These are phyloP conservation scores for Scheffersomyces quercinus DNA, from an alignment of 1,139 yeast genomes.

Conservation along the genomic window DNA sequence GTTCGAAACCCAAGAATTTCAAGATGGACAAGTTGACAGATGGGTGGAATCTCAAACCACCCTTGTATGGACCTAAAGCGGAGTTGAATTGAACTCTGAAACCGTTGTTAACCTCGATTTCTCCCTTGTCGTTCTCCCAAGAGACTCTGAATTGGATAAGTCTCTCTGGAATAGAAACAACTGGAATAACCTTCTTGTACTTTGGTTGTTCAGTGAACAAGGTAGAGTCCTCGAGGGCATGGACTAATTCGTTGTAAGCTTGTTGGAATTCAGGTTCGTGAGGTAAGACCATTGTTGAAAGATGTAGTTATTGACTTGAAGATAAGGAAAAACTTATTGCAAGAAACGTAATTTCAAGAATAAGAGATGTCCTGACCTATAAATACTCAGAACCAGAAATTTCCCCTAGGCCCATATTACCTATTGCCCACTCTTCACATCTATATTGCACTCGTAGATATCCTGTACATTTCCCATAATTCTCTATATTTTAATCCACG, in stretches of 20 bases:
- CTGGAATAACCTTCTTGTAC: conserved; percentile 85
- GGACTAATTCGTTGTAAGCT: conserved; percentile 91
- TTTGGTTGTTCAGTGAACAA: conserved; percentile 87
- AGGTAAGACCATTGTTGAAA: conserved; percentile 51
- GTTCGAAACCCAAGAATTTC: conserved; percentile 97
- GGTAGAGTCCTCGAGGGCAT: conserved; percentile 89
- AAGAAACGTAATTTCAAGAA: background rate
- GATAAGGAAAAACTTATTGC: background rate
- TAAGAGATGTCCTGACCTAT: no score
- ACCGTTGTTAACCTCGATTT: conserved; percentile 91
- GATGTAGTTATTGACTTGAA: background rate
- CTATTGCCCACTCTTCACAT: no score
- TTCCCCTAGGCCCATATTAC: no score
- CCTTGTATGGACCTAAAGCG: conserved; percentile 98
- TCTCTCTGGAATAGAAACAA: conserved; percentile 94
- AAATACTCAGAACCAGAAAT: no score
- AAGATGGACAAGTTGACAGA: conserved; percentile 91
- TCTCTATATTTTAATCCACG: no score
- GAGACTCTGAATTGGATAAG: conserved; percentile 93
- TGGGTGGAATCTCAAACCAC: conserved; percentile 98
- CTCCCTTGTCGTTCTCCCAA: conserved; percentile 96
- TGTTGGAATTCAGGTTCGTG: conserved; percentile 98
- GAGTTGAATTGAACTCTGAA: conserved; percentile 98
- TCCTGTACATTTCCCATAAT: no score
- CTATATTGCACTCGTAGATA: no score